Conservation (phyloP, 805 yeast genomes). For the Candida ulmi region DNA sequence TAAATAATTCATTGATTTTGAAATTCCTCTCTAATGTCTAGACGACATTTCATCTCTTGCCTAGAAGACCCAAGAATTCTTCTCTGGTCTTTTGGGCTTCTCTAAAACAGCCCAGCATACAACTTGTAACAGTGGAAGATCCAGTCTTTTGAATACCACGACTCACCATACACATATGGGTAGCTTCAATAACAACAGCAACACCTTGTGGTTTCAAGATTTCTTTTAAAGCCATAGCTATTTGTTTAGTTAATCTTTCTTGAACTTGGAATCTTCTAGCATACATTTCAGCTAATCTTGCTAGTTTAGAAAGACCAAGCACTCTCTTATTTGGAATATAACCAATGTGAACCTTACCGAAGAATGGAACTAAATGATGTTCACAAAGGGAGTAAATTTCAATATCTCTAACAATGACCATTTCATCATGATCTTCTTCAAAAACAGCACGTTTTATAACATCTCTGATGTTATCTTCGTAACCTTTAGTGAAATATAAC, state of each 20-base stretch:
- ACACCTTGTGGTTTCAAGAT: conserved; percentile 93
- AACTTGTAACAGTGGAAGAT: conserved; percentile 86
- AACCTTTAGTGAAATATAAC: conserved; percentile 93
- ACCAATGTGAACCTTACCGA: conserved; percentile 96
- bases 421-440: conserved; percentile 97
- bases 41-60: conserved; percentile 52
- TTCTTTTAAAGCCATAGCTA: conserved; percentile 92
- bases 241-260: conserved; percentile 93
- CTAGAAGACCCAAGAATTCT: conserved; percentile 81
- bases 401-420: conserved; percentile 96
- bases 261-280: conserved; percentile 96
- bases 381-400: conserved; percentile 91
- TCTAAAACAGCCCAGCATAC: conserved; percentile 96
- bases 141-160: conserved; percentile 97
- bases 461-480: conserved; percentile 87
- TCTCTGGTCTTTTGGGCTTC: conserved; percentile 93
- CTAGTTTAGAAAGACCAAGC: conserved; percentile 86
- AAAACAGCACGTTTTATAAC: conserved; percentile 93
- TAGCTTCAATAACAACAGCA: conserved; percentile 96
- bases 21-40: too few relatives aligned
- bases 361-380: conserved; percentile 96
- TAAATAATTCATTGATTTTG: too few relatives aligned
- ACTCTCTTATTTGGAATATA: conserved; percentile 94
- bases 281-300: conserved; percentile 95
- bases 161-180: conserved; percentile 99